A percentile compares a stretch with the other conserved stretches of the same genome.
These are phyloP conservation scores for Pseudocercospora macadamiae DNA, from an alignment of 2,329 filamentous ascomycete species.

Conservation along the genomic window DNA sequence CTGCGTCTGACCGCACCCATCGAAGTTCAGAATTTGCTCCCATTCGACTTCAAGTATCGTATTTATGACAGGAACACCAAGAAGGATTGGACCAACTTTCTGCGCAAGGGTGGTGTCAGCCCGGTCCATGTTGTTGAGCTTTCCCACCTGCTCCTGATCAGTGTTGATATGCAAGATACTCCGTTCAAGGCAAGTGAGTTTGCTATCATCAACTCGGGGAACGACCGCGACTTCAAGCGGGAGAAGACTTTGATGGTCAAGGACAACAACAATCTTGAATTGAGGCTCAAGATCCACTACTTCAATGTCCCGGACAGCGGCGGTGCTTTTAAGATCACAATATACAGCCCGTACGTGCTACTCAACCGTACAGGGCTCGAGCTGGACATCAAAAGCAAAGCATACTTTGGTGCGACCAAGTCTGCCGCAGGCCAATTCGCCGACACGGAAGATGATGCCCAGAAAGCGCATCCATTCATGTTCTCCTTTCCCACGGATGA, in stretches of 20 bases:
- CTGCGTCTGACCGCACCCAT: slow-evolving; percentile 89
- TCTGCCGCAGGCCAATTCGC: slow-evolving; percentile 77
- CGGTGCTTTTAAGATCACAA: slow-evolving; percentile 91
- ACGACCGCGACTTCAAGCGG: slow-evolving; percentile 82
- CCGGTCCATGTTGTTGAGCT: slow-evolving; percentile 96
- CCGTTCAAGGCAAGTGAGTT: slow-evolving; percentile 95
- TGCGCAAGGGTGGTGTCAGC: slow-evolving; percentile 93
- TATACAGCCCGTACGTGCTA: slow-evolving; percentile 93
- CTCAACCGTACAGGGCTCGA: slow-evolving; percentile 93
- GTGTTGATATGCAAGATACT: slow-evolving; percentile 95
- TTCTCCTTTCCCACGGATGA: slow-evolving; percentile 91
- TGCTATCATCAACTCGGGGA: slow-evolving; percentile 90
- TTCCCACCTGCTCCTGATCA: slow-evolving; percentile 88
- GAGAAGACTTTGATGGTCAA: slow-evolving; percentile 80
- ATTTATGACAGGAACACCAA: slow-evolving; percentile 99
- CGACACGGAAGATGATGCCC: slow-evolving; percentile 58
- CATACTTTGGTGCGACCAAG: slow-evolving; percentile 80
- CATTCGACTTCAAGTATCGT: slow-evolving; percentile 98
- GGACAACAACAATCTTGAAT: slow-evolving; percentile 76
- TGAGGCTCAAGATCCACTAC: slow-evolving; percentile 88
- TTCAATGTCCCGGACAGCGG: slow-evolving; percentile 87
- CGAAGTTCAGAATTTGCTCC: slow-evolving; percentile 90
- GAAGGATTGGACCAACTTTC: slow-evolving; percentile 98
- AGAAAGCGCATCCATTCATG: slow-evolving; percentile 89
- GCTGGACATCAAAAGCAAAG: slow-evolving; percentile 85